Evolutionary conservation across 2,329 filamentous ascomycete species (phyloP).

Genomic region (Penicillium sclerotigenum): DNA sequence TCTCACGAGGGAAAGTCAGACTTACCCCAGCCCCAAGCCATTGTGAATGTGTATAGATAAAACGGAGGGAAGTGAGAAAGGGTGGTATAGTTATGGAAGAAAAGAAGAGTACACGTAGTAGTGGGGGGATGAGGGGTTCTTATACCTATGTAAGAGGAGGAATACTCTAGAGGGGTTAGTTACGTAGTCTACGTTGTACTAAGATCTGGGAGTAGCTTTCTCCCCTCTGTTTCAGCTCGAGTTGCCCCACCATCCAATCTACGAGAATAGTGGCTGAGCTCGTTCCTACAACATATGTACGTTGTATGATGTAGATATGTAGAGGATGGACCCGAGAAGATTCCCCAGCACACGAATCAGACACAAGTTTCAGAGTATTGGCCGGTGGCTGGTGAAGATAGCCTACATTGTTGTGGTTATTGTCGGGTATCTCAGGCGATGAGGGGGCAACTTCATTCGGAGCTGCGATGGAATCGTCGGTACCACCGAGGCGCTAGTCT

Average conservation of each 20-base stretch:
- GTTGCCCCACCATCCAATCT: constrained; percentile 14
- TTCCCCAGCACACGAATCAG: constrained; percentile 3
- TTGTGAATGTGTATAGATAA: constrained; percentile 23
- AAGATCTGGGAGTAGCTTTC: background rate
- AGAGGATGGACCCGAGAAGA: background rate
- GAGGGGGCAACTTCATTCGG: background rate
- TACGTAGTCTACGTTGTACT: constrained; percentile 9
- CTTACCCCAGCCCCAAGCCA: constrained; percentile 39
- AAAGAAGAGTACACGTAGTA: background rate
- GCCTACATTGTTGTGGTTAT: background rate
- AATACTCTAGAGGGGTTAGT: constrained; percentile 16
- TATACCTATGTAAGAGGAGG: constrained; percentile 16
- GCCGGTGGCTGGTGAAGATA: constrained; percentile 8
- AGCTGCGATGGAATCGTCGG: background rate
- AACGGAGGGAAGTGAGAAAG: constrained; percentile 1
- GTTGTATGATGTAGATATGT: constrained; percentile 1
- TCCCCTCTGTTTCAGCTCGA: constrained; percentile 16
- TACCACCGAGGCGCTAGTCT: background rate
- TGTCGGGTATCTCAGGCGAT: constrained; percentile 3
- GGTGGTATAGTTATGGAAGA: constrained; percentile 5
- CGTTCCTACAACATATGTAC: background rate
- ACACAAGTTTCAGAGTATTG: background rate
- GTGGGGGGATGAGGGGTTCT: constrained; percentile 11
- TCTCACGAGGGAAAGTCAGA: background rate
- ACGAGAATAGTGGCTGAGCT: constrained; percentile 15